Evolutionary conservation across 2,329 filamentous ascomycete genomes (phyloP), one percentile per base, ranked within the genome.

Genomic region (Monosporascus cannonballus): DNA sequence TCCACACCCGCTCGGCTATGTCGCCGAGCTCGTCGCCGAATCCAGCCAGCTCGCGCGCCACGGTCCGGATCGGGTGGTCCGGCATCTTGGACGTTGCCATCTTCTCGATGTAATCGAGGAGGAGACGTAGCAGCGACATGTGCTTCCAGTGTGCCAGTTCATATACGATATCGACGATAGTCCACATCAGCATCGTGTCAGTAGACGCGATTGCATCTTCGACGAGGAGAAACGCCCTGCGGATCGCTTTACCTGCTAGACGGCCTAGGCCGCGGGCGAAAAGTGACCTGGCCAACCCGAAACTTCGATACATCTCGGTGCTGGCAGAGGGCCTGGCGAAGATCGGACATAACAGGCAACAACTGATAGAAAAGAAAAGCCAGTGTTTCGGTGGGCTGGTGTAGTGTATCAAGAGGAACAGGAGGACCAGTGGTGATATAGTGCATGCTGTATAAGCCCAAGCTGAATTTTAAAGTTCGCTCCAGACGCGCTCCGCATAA

Each of bases 201-300:
- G 11, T 20, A 17, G 22, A 6, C 15, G 15, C 5, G 37, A 49
- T 48, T 25, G 50, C 41, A 34, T 51, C 52, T 37, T 54, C 52
- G 25, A 49, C 37, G 42, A 45, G 42, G 9, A 54, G 52, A 44
- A 54, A 54, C 3, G 52, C 42, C 25, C 37, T 48, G 48, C 52
- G 52, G 39, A 54, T 8, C 17, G 52, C 52, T 37, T 54, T 54
- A 15, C 49, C 52, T 15, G 49, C 49, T n/a, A 54, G 52, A n/a
- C n/a, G 49, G n/a, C 52, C 52, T 30, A 46, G 27, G 3, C 30
- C 44, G 22, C 49, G 36, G 9, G 17, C 38, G n/a, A 20, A 51
- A n/a, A 54, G 45, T 18, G 37, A n/a, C 24, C 30, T 24, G 14
- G 47, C 52, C 24, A 51, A 45, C 34, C 34, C 22, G 38, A 51